A percentile compares a stretch with the other conserved stretches of the same genome.
phyloP scores from a whole-genome alignment of 2,329 filamentous ascomycete genomes.

The Amauroascus niger region DNA sequence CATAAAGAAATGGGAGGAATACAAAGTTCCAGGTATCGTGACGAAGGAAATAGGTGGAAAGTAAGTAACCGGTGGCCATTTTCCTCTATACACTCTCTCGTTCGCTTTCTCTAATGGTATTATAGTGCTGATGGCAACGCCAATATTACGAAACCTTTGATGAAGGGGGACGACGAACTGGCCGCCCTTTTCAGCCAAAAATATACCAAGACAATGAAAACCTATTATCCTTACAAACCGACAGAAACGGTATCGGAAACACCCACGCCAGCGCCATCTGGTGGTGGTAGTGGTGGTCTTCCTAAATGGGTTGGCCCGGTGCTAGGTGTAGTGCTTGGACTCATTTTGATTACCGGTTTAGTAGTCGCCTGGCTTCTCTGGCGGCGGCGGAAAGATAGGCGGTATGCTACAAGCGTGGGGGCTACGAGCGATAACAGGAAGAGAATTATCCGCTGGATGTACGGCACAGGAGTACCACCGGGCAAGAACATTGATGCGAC shows the following conservation, averaged over 20 bases:
- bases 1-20: slow-evolving; percentile 25
- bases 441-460: slow-evolving; percentile 47
- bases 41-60: slow-evolving; percentile 29
- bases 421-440: slow-evolving; percentile 41
- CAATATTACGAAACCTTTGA: slow-evolving; percentile 20
- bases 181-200: slow-evolving; percentile 44
- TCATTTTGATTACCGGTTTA: slow-evolving; percentile 46
- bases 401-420: slow-evolving; percentile 32
- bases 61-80: slow-evolving; percentile 18
- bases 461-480: slow-evolving; percentile 25
- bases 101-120: slow-evolving; percentile 8
- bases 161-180: slow-evolving; percentile 45
- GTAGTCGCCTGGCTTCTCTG: slow-evolving; percentile 47
- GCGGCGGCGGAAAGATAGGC: slow-evolving; percentile 34
- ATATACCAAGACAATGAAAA: slow-evolving; percentile 48
- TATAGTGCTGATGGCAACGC: slow-evolving; percentile 27
- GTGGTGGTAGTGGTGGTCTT: slow-evolving; percentile 31
- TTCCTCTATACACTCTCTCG: not conserved
- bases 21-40: slow-evolving; percentile 25
- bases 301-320: slow-evolving; percentile 53
- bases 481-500: slow-evolving; percentile 22
- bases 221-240: slow-evolving; percentile 51
- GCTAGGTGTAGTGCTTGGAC: slow-evolving; percentile 51
- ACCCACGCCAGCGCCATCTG: slow-evolving; percentile 16
- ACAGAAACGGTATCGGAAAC: not conserved